These are phyloP conservation scores for Mycena sanguinolenta DNA, from an alignment of 768 basidiomycete genomes.

Conservation along the genomic window DNA sequence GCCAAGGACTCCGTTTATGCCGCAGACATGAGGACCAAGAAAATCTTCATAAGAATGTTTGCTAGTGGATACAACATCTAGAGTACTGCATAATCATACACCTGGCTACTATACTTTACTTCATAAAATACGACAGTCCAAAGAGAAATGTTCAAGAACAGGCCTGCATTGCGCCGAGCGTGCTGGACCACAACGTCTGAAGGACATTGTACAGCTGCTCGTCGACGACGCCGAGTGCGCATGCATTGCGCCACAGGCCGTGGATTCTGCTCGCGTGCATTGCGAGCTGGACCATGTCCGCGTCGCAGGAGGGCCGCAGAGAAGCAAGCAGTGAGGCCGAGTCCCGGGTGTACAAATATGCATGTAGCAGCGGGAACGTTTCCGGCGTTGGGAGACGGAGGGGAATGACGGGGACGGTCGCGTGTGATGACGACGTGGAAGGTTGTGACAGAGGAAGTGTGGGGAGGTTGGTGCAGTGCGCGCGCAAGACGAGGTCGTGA, in stretches of 20 bases:
- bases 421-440: conserved; percentile 6
- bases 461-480: conserved; percentile 55
- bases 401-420: conserved; percentile 62
- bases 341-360: conserved; percentile 64
- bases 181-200: conserved; percentile 64
- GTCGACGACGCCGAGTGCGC: conserved; percentile 65
- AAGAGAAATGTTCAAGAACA: conserved; percentile 17
- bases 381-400: conserved; percentile 65
- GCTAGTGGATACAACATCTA: not conserved
- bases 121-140: conserved; percentile 16
- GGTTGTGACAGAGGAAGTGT: conserved; percentile 44
- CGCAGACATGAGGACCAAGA: too few species aligned
- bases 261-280: conserved; percentile 38
- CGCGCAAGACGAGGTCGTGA: conserved; percentile 59
- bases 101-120: conserved; percentile 3
- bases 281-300: conserved; percentile 31
- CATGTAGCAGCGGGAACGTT: conserved; percentile 63
- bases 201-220: conserved; percentile 59
- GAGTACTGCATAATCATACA: conserved; percentile 15
- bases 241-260: conserved; percentile 66
- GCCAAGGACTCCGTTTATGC: too few species aligned
- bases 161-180: conserved; percentile 55
- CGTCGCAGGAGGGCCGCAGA: conserved; percentile 54
- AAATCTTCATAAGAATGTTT: not conserved
- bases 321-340: conserved; percentile 54